These are phyloP conservation scores for Escovopsis sp. DNA, from an alignment of 2,329 filamentous ascomycete genomes.

Conservation along the genomic window DNA sequence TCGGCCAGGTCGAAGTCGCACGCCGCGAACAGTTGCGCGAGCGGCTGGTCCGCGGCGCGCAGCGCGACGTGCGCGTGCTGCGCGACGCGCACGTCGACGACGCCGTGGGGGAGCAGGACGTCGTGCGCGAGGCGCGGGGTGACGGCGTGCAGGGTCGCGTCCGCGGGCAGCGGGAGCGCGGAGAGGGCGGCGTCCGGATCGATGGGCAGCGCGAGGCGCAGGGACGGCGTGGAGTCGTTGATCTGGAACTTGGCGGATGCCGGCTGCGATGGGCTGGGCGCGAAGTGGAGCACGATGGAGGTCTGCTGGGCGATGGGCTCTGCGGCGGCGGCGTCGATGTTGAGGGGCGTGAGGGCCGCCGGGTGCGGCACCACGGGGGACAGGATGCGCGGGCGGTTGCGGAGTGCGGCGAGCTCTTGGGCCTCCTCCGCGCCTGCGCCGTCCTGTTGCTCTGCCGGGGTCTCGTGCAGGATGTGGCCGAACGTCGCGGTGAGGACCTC, in stretches of 20 bases:
- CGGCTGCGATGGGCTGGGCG: slow-evolving; percentile 16
- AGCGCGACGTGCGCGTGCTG: slow-evolving; percentile 24
- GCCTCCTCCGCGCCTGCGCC: too few relatives aligned
- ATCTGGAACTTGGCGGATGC: background rate
- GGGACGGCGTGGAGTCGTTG: slow-evolving; percentile 7
- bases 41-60: slow-evolving; percentile 18
- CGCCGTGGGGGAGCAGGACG: slow-evolving; percentile 29
- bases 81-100: slow-evolving; percentile 33
- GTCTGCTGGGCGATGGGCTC: slow-evolving; percentile 12
- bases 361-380: slow-evolving; percentile 33
- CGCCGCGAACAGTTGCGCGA: slow-evolving; percentile 29
- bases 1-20: slow-evolving; percentile 30
- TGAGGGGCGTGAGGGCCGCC: slow-evolving; percentile 24
- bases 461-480: slow-evolving; percentile 32
- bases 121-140: slow-evolving; percentile 27
- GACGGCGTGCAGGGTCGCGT: slow-evolving; percentile 19
- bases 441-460: too few relatives aligned
- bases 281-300: slow-evolving; percentile 32
- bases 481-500: slow-evolving; percentile 30
- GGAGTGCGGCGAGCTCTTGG: slow-evolving; percentile 3
- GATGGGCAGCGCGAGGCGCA: slow-evolving; percentile 19
- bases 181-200: slow-evolving; percentile 13
- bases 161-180: slow-evolving; percentile 13
- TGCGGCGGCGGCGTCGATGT: slow-evolving; percentile 16
- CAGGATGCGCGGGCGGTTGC: slow-evolving; percentile 22